Percentiles rank a stretch among this genome's conserved stretches.
Evolutionary conservation across 164 flowering plant genomes (phyloP).

Genomic region (Kalanchoe fedtschenkoi): DNA sequence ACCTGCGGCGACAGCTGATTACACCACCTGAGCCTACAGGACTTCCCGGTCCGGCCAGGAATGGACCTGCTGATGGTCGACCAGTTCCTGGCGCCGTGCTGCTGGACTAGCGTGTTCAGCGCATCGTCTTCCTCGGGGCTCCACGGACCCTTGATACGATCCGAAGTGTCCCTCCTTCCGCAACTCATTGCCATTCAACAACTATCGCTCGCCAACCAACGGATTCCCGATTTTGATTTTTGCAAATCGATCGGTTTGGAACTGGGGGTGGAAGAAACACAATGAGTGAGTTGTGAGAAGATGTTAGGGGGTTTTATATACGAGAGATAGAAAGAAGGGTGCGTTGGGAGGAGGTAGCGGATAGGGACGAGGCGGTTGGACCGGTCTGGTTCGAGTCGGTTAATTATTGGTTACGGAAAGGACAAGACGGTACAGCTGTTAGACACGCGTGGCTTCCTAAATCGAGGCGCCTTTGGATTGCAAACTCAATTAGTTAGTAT

Average conservation of each 20-base stretch:
- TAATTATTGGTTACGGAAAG: slow-evolving; percentile 32
- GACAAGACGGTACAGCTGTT: slow-evolving; percentile 57
- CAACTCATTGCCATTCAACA: slow-evolving; percentile 4
- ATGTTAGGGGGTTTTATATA: background rate
- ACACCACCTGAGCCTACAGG: slow-evolving; percentile 65
- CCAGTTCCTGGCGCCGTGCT: slow-evolving; percentile 69
- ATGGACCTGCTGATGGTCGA: slow-evolving; percentile 58
- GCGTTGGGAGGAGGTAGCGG: slow-evolving; percentile 5
- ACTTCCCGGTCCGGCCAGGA: slow-evolving; percentile 62
- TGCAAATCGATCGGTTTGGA: background rate
- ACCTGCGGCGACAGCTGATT: slow-evolving; percentile 72
- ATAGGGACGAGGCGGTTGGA: slow-evolving; percentile 23
- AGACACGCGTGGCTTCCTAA: slow-evolving; percentile 44
- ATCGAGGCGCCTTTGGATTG: slow-evolving; percentile 24
- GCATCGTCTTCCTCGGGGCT: slow-evolving; percentile 67
- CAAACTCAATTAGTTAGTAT: slow-evolving; percentile 8
- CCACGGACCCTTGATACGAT: slow-evolving; percentile 78
- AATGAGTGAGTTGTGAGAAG: background rate
- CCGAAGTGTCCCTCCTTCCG: slow-evolving; percentile 21
- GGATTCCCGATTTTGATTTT: background rate
- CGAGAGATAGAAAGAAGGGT: background rate
- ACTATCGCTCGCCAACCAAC: background rate
- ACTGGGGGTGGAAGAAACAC: background rate
- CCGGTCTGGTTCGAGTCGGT: slow-evolving; percentile 8
- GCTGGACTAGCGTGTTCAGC: slow-evolving; percentile 31